A percentile compares a stretch with the other conserved stretches of the same genome.
Conservation (phyloP, 768 basidiomycete species). For the Infundibulicybe gibba region DNA sequence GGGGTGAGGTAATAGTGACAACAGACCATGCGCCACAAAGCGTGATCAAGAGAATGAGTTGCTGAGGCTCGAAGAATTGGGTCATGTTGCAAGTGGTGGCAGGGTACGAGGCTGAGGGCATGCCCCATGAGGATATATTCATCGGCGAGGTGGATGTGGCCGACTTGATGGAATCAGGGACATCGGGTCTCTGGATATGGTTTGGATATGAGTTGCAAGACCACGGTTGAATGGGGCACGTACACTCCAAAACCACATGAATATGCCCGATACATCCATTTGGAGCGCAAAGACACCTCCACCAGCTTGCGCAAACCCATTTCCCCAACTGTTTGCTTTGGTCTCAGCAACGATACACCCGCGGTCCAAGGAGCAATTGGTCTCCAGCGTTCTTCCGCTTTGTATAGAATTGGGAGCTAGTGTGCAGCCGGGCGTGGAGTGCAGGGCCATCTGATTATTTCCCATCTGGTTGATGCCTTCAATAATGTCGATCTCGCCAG, state of each 20-base stretch:
- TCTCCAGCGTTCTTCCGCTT: slow-evolving; percentile 21
- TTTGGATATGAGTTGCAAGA: neutral
- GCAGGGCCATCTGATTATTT: slow-evolving; percentile 56
- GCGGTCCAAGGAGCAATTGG: slow-evolving; percentile 25
- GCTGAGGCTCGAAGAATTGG: slow-evolving; percentile 58
- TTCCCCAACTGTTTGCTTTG: slow-evolving; percentile 42
- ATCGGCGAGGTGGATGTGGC: slow-evolving; percentile 32
- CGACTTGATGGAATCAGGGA: slow-evolving; percentile 31
- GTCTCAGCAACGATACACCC: slow-evolving; percentile 44
- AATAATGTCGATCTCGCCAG: slow-evolving; percentile 49
- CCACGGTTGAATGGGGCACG: slow-evolving; percentile 1
- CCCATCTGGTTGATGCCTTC: slow-evolving; percentile 53
- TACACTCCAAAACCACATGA: slow-evolving; percentile 22
- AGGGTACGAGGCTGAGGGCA: slow-evolving; percentile 65
- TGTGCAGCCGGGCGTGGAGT: slow-evolving; percentile 37
- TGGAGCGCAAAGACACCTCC: slow-evolving; percentile 64
- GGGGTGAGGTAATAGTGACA: neutral
- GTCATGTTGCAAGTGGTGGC: slow-evolving; percentile 47
- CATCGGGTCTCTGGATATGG: slow-evolving; percentile 32
- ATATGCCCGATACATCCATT: slow-evolving; percentile 49
- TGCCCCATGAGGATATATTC: slow-evolving; percentile 45
- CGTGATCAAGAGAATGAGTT: slow-evolving; percentile 66
- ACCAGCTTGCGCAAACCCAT: slow-evolving; percentile 43
- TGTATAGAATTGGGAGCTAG: slow-evolving; percentile 25
- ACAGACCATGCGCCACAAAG: slow-evolving; percentile 49